phyloP scores from a whole-genome alignment of 1,284 basidiomycete genomes.

The Neolentinus lepideus region DNA sequence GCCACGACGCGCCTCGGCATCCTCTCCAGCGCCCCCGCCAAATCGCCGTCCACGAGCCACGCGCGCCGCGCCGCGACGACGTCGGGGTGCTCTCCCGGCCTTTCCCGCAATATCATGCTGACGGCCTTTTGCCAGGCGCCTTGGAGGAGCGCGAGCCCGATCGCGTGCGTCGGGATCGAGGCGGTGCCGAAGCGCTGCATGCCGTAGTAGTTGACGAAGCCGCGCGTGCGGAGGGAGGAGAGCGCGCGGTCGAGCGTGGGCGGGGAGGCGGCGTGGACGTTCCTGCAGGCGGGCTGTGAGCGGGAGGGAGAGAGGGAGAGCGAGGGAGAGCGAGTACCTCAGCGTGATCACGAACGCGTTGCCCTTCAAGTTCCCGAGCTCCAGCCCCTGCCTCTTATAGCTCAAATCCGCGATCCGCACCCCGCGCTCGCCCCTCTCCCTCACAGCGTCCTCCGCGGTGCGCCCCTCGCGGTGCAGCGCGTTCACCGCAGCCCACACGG shows the following conservation, averaged over 20 bases:
- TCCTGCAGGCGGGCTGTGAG: constrained; percentile 38
- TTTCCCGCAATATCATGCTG: constrained; percentile 72
- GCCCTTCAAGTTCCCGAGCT: constrained; percentile 93
- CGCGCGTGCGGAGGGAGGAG: constrained; percentile 74
- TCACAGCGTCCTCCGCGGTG: constrained; percentile 49
- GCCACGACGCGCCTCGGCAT: constrained; percentile 90
- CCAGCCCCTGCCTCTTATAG: constrained; percentile 77
- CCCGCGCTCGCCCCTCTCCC: constrained; percentile 82
- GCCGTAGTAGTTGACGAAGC: constrained; percentile 98
- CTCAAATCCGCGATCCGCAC: constrained; percentile 84
- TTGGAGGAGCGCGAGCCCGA: constrained; percentile 85
- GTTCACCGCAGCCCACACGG: constrained; percentile 81
- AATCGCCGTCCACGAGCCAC: constrained; percentile 75
- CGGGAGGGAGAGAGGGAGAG: background rate
- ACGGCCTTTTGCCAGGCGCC: constrained; percentile 88
- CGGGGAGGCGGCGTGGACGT: constrained; percentile 69
- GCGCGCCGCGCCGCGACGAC: constrained; percentile 73
- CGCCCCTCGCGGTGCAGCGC: constrained; percentile 48
- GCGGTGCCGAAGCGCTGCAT: constrained; percentile 99
- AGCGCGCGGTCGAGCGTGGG: constrained; percentile 74
- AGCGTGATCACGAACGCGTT: constrained; percentile 95
- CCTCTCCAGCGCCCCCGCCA: constrained; percentile 69
- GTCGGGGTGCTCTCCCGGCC: constrained; percentile 89
- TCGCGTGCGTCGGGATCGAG: constrained; percentile 89
- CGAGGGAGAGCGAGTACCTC: constrained; percentile 42